Conservation (phyloP, 768 basidiomycete species). For the Tricholoma flavovirens region DNA sequence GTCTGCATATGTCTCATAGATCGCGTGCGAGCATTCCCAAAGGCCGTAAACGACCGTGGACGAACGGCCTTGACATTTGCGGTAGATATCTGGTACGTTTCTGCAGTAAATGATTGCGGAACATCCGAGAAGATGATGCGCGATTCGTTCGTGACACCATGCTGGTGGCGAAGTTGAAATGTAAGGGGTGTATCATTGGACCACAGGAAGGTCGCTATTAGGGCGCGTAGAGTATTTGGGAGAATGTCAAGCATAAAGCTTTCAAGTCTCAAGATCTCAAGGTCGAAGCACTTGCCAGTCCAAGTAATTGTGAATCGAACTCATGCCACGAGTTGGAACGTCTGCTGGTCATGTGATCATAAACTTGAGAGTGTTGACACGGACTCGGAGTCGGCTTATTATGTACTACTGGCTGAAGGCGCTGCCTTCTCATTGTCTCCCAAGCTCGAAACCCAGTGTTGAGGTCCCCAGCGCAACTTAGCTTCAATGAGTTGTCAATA, state of each 20-base stretch:
- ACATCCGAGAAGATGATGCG: conserved; percentile 57
- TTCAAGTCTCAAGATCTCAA: not conserved
- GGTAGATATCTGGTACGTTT: conserved; percentile 39
- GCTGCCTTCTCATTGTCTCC: too few relatives aligned
- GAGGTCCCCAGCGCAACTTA: too few relatives aligned
- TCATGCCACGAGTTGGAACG: not conserved
- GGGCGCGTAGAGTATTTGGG: conserved; percentile 35
- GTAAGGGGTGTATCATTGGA: conserved; percentile 29
- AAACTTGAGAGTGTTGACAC: too few relatives aligned
- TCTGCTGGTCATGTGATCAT: too few relatives aligned
- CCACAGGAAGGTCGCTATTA: conserved; percentile 40
- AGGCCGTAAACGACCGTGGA: conserved; percentile 40
- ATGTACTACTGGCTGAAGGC: too few relatives aligned
- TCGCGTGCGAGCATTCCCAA: conserved; percentile 29
- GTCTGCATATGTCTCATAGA: conserved; percentile 35
- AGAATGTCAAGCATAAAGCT: conserved; percentile 29
- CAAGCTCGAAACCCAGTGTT: too few relatives aligned
- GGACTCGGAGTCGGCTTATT: too few relatives aligned
- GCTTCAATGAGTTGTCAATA: too few relatives aligned
- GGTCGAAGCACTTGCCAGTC: too few relatives aligned
- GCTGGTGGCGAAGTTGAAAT: conserved; percentile 64
- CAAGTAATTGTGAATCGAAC: too few relatives aligned
- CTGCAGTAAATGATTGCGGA: conserved; percentile 25
- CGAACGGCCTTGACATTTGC: conserved; percentile 34
- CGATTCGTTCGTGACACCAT: conserved; percentile 49